Evolutionary conservation across 2,329 filamentous ascomycete species (phyloP).

Genomic region (Penicillium fuscoglaucum): DNA sequence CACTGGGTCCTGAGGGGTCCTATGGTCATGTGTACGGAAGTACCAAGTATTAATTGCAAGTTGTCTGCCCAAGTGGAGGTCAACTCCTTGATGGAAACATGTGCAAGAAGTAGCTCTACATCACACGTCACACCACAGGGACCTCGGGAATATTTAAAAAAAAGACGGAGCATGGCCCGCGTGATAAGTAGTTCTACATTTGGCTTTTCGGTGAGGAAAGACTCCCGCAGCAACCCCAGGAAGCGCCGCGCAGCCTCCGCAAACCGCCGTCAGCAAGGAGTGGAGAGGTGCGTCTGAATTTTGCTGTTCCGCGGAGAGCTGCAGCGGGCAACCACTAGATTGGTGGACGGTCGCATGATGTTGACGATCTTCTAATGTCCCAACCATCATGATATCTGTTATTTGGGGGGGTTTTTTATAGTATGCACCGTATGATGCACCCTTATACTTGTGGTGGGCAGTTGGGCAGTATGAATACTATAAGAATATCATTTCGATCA

Average conservation of each 20-base stretch:
- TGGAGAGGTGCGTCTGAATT: neutral
- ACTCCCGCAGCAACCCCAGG: neutral
- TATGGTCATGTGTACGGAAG: neutral
- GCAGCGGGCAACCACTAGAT: neutral
- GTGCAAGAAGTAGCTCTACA: neutral
- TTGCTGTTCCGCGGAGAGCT: neutral
- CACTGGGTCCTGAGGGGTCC: neutral
- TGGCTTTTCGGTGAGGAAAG: constrained; percentile 7
- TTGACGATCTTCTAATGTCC: neutral
- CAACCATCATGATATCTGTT: neutral
- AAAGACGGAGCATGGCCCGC: constrained; percentile 1
- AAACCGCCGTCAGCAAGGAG: neutral
- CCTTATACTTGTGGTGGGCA: neutral
- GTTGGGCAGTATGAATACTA: neutral
- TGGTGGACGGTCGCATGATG: neutral
- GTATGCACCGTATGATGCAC: neutral
- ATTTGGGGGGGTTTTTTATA: neutral
- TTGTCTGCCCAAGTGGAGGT: neutral
- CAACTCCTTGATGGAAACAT: neutral
- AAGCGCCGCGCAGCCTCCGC: neutral
- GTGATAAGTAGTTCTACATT: neutral
- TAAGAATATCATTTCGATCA: neutral
- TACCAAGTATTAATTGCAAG: neutral
- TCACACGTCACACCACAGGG: neutral
- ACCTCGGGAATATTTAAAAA: neutral